phyloP scores from a whole-genome alignment of 2,329 filamentous ascomycete species.

The Ceratocystis colombiana region DNA sequence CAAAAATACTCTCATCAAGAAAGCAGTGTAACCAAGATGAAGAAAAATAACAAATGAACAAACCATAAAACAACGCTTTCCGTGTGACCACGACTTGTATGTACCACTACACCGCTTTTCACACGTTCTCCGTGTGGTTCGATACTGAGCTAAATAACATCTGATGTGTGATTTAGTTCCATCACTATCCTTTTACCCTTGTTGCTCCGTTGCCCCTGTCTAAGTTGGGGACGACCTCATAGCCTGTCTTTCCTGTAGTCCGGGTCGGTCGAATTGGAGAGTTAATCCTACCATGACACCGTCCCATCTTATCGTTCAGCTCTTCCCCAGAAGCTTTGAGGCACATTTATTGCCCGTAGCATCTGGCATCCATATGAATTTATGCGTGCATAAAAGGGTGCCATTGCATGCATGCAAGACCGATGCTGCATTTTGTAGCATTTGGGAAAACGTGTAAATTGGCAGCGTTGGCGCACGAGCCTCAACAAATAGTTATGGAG shows the following conservation, averaged over 20 bases:
- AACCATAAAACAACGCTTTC: background rate
- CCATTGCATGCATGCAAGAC: background rate
- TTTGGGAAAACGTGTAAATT: background rate
- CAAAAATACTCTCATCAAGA: background rate
- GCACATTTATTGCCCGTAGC: background rate
- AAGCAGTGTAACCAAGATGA: background rate
- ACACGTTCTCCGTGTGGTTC: background rate
- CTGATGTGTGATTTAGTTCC: background rate
- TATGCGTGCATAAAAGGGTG: constrained; percentile 8
- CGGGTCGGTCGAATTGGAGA: background rate
- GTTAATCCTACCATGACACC: background rate
- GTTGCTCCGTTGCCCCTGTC: background rate
- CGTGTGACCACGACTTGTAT: background rate
- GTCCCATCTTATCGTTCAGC: background rate
- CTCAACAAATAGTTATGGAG: background rate
- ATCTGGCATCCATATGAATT: background rate
- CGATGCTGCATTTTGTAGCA: background rate
- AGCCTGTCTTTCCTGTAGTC: background rate
- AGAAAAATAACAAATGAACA: background rate
- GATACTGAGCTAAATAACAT: constrained; percentile 6
- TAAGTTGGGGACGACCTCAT: background rate
- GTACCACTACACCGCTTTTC: background rate
- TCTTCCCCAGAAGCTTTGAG: background rate
- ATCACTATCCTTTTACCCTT: background rate
- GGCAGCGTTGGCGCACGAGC: background rate